phyloP scores from a whole-genome alignment of 1,284 basidiomycete genomes.

The Cutaneotrichosporon mucoides region DNA sequence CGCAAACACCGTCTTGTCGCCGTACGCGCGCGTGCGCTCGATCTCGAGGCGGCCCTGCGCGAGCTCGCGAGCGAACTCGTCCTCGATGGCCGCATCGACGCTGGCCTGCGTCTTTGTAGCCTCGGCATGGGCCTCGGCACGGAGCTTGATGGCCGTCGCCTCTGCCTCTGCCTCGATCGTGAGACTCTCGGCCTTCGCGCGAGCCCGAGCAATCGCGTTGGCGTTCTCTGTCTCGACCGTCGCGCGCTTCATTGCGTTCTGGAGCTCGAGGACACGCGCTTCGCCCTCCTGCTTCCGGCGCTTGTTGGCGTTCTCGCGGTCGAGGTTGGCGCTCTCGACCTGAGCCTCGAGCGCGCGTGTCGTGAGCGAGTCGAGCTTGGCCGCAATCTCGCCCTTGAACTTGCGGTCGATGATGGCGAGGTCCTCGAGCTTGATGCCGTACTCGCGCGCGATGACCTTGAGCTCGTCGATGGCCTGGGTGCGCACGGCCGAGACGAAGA shows the following conservation, averaged over 20 bases:
- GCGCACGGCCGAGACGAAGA: conserved; percentile 17
- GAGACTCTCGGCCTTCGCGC: conserved; percentile 8
- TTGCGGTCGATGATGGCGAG: conserved; percentile 17
- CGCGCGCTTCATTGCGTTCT: conserved; percentile 15
- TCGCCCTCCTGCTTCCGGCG: conserved; percentile 16
- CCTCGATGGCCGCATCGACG: conserved; percentile 9
- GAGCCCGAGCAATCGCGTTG: conserved; percentile 6
- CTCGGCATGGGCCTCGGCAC: conserved; percentile 14
- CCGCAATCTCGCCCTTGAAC: conserved; percentile 17
- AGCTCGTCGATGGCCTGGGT: conserved; percentile 19
- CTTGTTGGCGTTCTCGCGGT: conserved; percentile 18
- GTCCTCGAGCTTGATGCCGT: conserved; percentile 19
- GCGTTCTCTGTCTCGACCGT: conserved; percentile 11
- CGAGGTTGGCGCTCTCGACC: conserved; percentile 16
- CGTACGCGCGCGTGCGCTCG: conserved; percentile 13
- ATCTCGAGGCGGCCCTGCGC: conserved; percentile 16
- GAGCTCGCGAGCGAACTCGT: conserved; percentile 16
- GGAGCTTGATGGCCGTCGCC: conserved; percentile 11
- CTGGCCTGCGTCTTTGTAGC: conserved; percentile 8
- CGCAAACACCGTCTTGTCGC: conserved; percentile 11
- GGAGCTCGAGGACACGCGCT: conserved; percentile 15
- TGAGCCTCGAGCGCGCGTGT: conserved; percentile 19
- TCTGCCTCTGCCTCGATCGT: conserved; percentile 15
- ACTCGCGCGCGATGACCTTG: conserved; percentile 15
- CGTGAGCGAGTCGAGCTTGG: conserved; percentile 15